Base-by-base conservation (phyloP, 805 yeast genomes). In the Kuraishia capsulata region DNA sequence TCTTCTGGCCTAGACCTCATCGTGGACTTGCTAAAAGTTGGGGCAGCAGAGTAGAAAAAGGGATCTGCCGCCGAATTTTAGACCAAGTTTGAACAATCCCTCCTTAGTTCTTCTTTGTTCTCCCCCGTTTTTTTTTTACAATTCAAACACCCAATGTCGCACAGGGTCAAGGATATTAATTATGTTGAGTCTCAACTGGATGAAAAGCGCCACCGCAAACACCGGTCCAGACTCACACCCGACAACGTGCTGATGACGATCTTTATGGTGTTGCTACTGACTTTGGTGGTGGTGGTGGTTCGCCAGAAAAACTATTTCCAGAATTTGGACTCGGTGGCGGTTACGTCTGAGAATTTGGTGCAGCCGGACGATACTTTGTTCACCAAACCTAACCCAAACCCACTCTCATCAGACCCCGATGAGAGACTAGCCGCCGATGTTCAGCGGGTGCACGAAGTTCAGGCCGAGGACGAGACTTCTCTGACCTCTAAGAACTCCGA, bases 401-500 rank as follows among this genome's bases (percentile, higher is more conserved):
- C 33, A 6, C 10, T 9, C 9, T 31, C 33, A 16, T 9, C 10
- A 8, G 33, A 35, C 3, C 30, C 37, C n/a, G 24, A 31, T 23
- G 20, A 35, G 24, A 20, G 33, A 19, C 26, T 39, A 26, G 26
- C 37, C 21, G 33, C 32, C 5, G 35, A 39, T 29, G 26, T 35
- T 6, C 33, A 19, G 10, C 20, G 33, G 11, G 20, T 28, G 14
- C 32, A 5, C 17, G 33, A 33, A 21, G 21, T 25, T 6, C 5
- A 18, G 25, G 29, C 10, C 11, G 33, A 32, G 30, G 23, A 23
- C 5, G 19, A 20, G 33, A 14, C 31, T 6, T 11, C 17, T 6
- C 31, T 28, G 8, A 33, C 36, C 16, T 13, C 14, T 6, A 4
- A 5, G 4, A 3, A 21, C 16, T 11, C 20, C 3, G 24, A 30